Evolutionary conservation across 1,284 basidiomycete species (phyloP).

Genomic region (Neotropicomus parvogracilis): DNA sequence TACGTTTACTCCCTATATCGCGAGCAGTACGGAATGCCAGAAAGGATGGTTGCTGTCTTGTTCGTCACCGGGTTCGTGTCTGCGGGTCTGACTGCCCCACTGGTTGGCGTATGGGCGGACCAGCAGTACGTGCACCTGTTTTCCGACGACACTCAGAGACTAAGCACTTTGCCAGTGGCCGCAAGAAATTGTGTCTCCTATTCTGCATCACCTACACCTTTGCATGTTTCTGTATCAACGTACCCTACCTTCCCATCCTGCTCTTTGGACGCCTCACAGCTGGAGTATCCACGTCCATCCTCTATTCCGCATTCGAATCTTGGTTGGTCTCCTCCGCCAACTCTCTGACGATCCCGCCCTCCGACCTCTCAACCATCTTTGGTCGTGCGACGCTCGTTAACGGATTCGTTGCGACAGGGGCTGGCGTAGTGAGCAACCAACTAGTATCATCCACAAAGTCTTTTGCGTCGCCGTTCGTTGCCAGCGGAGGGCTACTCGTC

Average conservation of each 20-base stretch:
- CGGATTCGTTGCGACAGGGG: constrained; percentile 63
- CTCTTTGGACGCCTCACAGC: constrained; percentile 60
- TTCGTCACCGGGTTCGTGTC: constrained; percentile 73
- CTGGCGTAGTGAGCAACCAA: constrained; percentile 62
- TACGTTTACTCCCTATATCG: constrained; percentile 71
- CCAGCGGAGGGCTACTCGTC: constrained; percentile 53
- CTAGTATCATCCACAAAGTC: constrained; percentile 47
- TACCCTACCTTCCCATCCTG: constrained; percentile 55
- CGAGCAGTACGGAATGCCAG: constrained; percentile 63
- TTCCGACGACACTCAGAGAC: background rate
- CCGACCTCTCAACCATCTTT: constrained; percentile 65
- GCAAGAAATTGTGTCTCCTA: constrained; percentile 59
- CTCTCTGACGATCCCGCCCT: constrained; percentile 46
- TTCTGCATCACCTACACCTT: constrained; percentile 65
- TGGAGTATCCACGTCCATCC: constrained; percentile 68
- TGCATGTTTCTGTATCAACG: constrained; percentile 55
- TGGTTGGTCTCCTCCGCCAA: constrained; percentile 67
- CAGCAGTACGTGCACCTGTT: constrained; percentile 50
- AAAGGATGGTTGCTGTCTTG: constrained; percentile 60
- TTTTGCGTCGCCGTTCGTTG: constrained; percentile 62
- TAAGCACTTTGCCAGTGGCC: constrained; percentile 40
- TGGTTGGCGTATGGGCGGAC: constrained; percentile 74
- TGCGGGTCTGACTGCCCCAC: constrained; percentile 62
- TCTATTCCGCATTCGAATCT: constrained; percentile 71
- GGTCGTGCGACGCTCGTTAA: constrained; percentile 70